Percentiles rank a stretch among this genome's conserved stretches.
These are phyloP conservation scores for Dacryopinax primogenitus DNA, from an alignment of 768 basidiomycete genomes.

Conservation along the genomic window DNA sequence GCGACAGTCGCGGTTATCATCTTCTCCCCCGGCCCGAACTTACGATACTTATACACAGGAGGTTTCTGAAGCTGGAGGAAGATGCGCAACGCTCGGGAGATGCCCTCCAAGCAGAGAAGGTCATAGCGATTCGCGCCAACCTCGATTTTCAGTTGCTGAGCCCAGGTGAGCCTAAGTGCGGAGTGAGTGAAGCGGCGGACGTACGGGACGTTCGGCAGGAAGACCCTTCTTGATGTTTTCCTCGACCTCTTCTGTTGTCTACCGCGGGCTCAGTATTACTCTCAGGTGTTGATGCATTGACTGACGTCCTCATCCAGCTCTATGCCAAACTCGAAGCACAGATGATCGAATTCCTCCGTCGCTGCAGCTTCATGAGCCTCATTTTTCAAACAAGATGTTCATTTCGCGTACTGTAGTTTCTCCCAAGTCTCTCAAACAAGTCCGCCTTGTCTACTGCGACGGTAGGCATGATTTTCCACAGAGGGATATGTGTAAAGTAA, in stretches of 20 bases:
- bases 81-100: conserved; percentile 69
- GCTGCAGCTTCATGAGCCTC: conserved; percentile 38
- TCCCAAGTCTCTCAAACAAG: conserved; percentile 75
- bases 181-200: conserved; percentile 18
- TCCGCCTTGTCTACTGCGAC: conserved; percentile 91
- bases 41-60: conserved; percentile 56
- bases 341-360: conserved; percentile 83
- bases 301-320: conserved; percentile 96
- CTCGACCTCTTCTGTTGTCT: conserved; percentile 86
- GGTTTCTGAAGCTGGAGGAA: conserved; percentile 61
- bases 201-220: conserved; percentile 70
- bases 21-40: conserved; percentile 50
- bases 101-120: conserved; percentile 91
- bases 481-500: background rate
- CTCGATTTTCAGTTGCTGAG: conserved; percentile 94
- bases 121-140: conserved; percentile 99
- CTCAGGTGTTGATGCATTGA: conserved; percentile 13
- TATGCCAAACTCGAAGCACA: conserved; percentile 94
- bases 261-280: conserved; percentile 11
- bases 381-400: conserved; percentile 12
- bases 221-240: conserved; percentile 69
- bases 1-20: conserved; percentile 56
- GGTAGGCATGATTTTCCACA: conserved; percentile 59
- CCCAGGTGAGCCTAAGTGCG: conserved; percentile 9
- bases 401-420: conserved; percentile 50